Conservation (phyloP, 1,139 yeast species). For the Yamadazyma dushanensis region DNA sequence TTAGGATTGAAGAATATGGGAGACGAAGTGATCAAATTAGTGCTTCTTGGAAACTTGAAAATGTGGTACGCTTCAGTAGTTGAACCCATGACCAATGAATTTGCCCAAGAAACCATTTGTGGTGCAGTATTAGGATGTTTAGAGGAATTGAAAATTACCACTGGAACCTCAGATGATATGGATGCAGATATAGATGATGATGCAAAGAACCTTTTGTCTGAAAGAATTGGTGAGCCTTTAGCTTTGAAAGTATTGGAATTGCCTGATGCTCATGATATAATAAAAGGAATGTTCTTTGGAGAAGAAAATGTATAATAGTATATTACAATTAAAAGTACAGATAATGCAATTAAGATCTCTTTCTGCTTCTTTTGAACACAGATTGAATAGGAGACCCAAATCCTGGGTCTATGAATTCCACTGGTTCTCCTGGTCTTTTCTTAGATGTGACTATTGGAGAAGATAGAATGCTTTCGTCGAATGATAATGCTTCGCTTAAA, state of each 20-base stretch:
- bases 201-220: slow-evolving; percentile 45
- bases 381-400: slow-evolving; percentile 5
- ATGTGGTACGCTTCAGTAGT: slow-evolving; percentile 71
- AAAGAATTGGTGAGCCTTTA: slow-evolving; percentile 63
- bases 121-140: slow-evolving; percentile 58
- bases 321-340: slow-evolving; percentile 2
- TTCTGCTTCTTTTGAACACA: slow-evolving; percentile 2
- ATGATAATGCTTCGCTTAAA: slow-evolving; percentile 1
- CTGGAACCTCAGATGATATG: slow-evolving; percentile 23
- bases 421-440: slow-evolving; percentile 37
- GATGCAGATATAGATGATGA: slow-evolving; percentile 41
- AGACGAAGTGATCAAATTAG: slow-evolving; percentile 81
- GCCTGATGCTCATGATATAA: slow-evolving; percentile 55
- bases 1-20: slow-evolving; percentile 85
- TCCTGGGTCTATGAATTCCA: slow-evolving; percentile 26
- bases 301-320: slow-evolving; percentile 36
- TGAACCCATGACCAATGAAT: slow-evolving; percentile 36
- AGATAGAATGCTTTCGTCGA: slow-evolving; percentile 10
- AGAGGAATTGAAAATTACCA: slow-evolving; percentile 39
- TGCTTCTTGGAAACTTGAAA: slow-evolving; percentile 79
- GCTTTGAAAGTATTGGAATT: slow-evolving; percentile 51
- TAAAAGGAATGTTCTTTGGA: slow-evolving; percentile 78
- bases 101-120: slow-evolving; percentile 48
- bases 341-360: slow-evolving; percentile 2
- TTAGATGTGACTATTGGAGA: slow-evolving; percentile 20